Percentiles rank a stretch among this genome's conserved stretches.
phyloP scores from a whole-genome alignment of 305 asterid genomes.

The Solanum hybrid region DNA sequence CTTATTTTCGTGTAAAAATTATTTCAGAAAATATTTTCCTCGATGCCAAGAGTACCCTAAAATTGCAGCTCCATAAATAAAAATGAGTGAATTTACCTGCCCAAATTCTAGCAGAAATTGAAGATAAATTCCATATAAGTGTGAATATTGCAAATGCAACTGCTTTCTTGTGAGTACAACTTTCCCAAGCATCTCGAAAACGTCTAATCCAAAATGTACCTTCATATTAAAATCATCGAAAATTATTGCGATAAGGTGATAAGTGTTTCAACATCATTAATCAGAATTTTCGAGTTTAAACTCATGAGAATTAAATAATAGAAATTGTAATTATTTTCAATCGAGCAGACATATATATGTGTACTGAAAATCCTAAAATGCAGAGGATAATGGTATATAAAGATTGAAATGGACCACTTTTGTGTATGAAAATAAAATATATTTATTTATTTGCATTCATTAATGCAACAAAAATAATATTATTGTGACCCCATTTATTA shows the following conservation, averaged over 20 bases:
- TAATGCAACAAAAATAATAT: neutral
- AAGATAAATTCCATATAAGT: constrained; percentile 66
- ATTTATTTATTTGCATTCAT: neutral
- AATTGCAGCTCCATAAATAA: neutral
- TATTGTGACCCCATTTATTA: neutral
- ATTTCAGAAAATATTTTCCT: neutral
- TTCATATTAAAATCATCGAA: constrained; percentile 1
- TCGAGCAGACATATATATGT: too few species aligned
- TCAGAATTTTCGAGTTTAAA: too few species aligned
- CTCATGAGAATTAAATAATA: neutral
- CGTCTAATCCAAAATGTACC: constrained; percentile 75
- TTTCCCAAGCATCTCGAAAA: constrained; percentile 63
- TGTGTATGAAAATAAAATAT: neutral
- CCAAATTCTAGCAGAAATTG: constrained; percentile 56
- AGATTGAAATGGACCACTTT: neutral
- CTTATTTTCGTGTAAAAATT: neutral
- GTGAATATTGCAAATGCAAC: constrained; percentile 69
- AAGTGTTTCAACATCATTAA: too few species aligned
- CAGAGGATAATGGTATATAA: neutral
- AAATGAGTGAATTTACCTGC: constrained; percentile 22
- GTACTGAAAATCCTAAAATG: neutral
- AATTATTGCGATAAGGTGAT: too few species aligned
- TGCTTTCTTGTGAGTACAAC: constrained; percentile 79
- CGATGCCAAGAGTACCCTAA: neutral
- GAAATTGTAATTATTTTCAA: neutral